Conservation (phyloP, 139 green algal species). For the Marvania coccoides region DNA sequence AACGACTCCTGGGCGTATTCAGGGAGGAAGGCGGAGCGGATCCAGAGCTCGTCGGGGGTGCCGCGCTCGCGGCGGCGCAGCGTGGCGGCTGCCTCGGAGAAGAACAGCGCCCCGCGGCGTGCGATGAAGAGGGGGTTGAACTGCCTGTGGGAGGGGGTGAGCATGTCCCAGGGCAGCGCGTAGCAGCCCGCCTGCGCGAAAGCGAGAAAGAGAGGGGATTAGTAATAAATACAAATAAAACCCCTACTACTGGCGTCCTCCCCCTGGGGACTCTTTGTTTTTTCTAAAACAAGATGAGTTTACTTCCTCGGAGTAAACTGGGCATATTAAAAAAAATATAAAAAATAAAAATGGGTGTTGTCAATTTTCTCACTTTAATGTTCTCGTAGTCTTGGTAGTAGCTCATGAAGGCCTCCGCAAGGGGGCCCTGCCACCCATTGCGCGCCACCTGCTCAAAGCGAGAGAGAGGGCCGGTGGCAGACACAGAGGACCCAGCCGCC, state of each 20-base stretch:
- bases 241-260: no score
- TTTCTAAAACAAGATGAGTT: no score
- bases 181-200: constrained; percentile 40
- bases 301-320: no score
- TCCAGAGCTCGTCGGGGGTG: constrained; percentile 41
- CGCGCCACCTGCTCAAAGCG: constrained; percentile 11
- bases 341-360: background rate
- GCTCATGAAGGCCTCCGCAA: constrained; percentile 29
- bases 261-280: no score
- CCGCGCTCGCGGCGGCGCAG: constrained; percentile 29
- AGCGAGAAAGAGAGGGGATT: background rate
- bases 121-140: constrained; percentile 64
- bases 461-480: background rate
- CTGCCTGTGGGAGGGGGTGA: constrained; percentile 57
- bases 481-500: background rate
- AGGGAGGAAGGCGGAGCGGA: constrained; percentile 57
- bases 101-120: constrained; percentile 22
- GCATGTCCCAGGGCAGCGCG: constrained; percentile 80
- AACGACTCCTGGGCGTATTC: constrained; percentile 78
- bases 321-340: background rate
- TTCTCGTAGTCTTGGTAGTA: constrained; percentile 25
- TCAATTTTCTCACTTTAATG: constrained; percentile 9
- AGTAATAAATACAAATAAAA: background rate
- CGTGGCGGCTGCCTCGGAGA: constrained; percentile 45
- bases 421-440: constrained; percentile 13